A percentile compares a stretch with the other conserved stretches of the same genome.
Conservation (phyloP, 2,329 filamentous ascomycete species). For the Cytospora chrysosperma region DNA sequence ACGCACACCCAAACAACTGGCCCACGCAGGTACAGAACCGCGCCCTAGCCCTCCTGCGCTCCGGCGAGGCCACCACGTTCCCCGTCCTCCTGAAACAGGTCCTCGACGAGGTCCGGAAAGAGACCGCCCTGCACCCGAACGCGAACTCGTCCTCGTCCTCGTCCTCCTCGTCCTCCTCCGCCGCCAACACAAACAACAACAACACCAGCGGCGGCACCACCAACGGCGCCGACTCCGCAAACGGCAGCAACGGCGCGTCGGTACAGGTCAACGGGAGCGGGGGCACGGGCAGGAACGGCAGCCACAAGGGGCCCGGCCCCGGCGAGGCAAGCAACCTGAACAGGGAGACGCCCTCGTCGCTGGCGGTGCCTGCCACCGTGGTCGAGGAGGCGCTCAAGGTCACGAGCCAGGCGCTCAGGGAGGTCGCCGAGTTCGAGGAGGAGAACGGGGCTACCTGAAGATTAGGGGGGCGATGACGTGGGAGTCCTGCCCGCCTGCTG, state of each 20-base stretch:
- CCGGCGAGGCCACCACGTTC: constrained; percentile 59
- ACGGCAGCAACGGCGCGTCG: too few species aligned
- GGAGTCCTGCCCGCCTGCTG: neutral
- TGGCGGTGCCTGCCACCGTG: constrained; percentile 59
- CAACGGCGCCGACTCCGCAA: constrained; percentile 19
- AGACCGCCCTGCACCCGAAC: constrained; percentile 36
- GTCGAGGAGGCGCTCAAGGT: constrained; percentile 61
- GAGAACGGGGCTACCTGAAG: constrained; percentile 26
- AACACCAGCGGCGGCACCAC: constrained; percentile 1
- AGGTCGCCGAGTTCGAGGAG: constrained; percentile 43
- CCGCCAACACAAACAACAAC: constrained; percentile 28
- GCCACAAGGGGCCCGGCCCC: constrained; percentile 26
- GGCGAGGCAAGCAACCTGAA: constrained; percentile 27
- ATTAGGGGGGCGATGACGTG: too few species aligned
- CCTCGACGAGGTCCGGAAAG: constrained; percentile 59
- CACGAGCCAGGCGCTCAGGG: constrained; percentile 58
- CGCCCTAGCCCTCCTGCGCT: constrained; percentile 59
- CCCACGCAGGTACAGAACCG: constrained; percentile 59
- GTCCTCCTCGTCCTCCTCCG: too few species aligned
- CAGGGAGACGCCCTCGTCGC: constrained; percentile 32
- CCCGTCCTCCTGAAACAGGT: constrained; percentile 60
- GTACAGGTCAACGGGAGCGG: too few species aligned
- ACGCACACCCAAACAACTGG: constrained; percentile 62
- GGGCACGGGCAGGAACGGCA: too few species aligned
- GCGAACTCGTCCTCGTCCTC: too few species aligned